Evolutionary conservation across 257 asterid species (phyloP).

Genomic region (Capsicum baccatum): DNA sequence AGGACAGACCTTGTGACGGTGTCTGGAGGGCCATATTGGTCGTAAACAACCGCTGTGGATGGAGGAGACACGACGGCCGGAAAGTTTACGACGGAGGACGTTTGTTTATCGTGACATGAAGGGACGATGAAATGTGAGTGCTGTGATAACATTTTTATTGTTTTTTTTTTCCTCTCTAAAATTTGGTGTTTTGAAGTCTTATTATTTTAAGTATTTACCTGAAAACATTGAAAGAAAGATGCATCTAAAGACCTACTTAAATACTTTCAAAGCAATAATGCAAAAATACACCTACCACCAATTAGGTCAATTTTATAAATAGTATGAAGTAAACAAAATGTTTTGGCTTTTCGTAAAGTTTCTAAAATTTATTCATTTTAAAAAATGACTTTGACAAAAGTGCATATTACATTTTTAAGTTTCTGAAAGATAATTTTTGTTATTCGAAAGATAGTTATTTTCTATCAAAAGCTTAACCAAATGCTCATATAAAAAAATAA

Average conservation of each 20-base stretch:
- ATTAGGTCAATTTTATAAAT: no score
- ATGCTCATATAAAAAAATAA: no score
- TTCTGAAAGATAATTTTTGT: no score
- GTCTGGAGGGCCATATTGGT: constrained; percentile 84
- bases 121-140: neutral
- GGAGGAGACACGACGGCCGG: constrained; percentile 77
- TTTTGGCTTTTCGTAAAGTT: no score
- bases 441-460: no score
- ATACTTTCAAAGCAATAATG: neutral
- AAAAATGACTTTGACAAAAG: no score
- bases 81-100: constrained; percentile 24
- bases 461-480: no score
- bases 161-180: neutral
- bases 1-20: constrained; percentile 49
- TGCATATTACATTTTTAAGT: no score
- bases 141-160: neutral
- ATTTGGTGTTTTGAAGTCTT: neutral
- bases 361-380: no score
- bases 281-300: no score
- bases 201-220: neutral
- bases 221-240: neutral
- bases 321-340: no score
- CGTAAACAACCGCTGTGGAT: constrained; percentile 84
- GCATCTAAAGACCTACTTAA: neutral
- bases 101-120: neutral